Conservation (phyloP, 2,329 filamentous ascomycete genomes). For the Claviceps monticola region DNA sequence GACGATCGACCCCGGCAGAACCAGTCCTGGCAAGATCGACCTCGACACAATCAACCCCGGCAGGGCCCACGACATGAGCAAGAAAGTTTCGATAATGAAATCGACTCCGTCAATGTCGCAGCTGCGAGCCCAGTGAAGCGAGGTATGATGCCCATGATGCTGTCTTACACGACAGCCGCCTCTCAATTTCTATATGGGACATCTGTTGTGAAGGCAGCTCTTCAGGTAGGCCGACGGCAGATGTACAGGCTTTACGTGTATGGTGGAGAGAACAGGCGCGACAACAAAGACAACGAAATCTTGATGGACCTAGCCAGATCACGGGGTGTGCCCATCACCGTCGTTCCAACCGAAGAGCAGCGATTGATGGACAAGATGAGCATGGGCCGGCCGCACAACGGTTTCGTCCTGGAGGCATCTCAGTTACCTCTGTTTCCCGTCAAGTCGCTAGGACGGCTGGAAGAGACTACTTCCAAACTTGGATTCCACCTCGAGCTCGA, state of each 20-base stretch:
- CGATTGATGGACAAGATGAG: slow-evolving; percentile 73
- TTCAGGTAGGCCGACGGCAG: slow-evolving; percentile 52
- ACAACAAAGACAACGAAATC: slow-evolving; percentile 28
- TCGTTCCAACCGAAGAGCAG: slow-evolving; percentile 47
- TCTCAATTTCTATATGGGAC: slow-evolving; percentile 86
- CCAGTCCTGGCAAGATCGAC: neutral
- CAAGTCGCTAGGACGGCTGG: slow-evolving; percentile 37
- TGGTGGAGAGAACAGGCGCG: slow-evolving; percentile 39
- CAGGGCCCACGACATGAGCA: neutral
- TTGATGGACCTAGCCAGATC: slow-evolving; percentile 33
- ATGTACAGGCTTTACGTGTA: slow-evolving; percentile 78
- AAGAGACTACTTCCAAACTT: slow-evolving; percentile 26
- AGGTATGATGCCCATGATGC: slow-evolving; percentile 22
- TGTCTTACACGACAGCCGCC: slow-evolving; percentile 61
- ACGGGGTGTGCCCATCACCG: slow-evolving; percentile 38
- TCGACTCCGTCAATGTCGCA: neutral
- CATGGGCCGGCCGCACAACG: slow-evolving; percentile 74
- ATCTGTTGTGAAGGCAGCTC: slow-evolving; percentile 65
- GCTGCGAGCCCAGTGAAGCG: slow-evolving; percentile 10
- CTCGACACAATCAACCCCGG: neutral
- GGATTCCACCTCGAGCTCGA: slow-evolving; percentile 48
- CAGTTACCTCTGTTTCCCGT: slow-evolving; percentile 63
- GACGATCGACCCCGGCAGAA: neutral
- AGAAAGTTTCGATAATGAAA: neutral
- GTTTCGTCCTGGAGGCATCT: slow-evolving; percentile 75